A percentile compares a stretch with the other conserved stretches of the same genome.
phyloP scores from a whole-genome alignment of 176 grass and related monocot genomes.

The Eragrostis curvula region DNA sequence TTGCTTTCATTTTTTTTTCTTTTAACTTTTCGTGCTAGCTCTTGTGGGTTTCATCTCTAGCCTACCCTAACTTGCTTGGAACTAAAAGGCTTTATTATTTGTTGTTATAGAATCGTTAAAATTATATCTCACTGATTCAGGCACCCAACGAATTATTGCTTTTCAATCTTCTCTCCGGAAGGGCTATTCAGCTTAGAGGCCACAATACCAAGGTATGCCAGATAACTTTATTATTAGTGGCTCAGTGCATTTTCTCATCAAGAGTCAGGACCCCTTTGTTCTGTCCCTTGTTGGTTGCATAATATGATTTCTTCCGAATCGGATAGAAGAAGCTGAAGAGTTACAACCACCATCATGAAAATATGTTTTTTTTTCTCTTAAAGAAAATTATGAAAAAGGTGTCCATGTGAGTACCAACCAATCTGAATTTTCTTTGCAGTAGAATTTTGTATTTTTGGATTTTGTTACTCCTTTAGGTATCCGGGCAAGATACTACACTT shows the following conservation, averaged over 20 bases:
- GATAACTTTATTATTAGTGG: conserved; percentile 33
- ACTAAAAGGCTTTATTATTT: neutral
- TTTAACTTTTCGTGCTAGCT: neutral
- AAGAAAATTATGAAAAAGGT: no score
- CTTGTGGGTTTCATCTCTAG: neutral
- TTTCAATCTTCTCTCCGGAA: conserved; percentile 97
- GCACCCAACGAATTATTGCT: conserved; percentile 95
- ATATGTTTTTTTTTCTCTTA: no score
- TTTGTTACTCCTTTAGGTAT: conserved; percentile 18
- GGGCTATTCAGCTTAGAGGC: conserved; percentile 91
- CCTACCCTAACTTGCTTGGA: neutral
- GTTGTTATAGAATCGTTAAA: neutral
- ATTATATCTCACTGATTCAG: conserved; percentile 50
- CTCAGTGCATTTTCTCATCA: conserved; percentile 15
- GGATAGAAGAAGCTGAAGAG: conserved; percentile 23
- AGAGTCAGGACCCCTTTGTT: neutral
- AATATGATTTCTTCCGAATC: conserved; percentile 10
- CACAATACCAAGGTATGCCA: conserved; percentile 83
- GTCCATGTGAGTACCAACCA: neutral
- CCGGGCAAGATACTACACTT: neutral
- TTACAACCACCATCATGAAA: conserved; percentile 10
- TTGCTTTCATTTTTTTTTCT: neutral
- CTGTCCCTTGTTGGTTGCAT: conserved; percentile 35
- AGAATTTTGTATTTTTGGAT: neutral
- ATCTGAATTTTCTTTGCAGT: conserved; percentile 29